Percentiles rank a stretch among this genome's conserved stretches.
Evolutionary conservation across 257 asterid genomes (phyloP).

Genomic region (Misopates orontium): DNA sequence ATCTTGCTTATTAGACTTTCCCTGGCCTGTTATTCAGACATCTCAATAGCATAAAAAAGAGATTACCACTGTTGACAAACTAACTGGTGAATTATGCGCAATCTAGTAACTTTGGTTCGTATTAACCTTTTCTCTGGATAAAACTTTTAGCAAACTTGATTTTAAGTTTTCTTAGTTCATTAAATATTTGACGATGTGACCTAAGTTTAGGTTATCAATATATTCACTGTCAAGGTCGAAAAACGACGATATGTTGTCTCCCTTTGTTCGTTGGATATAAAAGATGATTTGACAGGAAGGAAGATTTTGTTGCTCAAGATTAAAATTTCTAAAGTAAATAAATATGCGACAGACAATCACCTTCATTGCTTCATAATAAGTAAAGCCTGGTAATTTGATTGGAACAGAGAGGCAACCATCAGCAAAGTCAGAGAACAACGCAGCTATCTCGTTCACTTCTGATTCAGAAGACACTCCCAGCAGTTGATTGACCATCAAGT

Average conservation of each 20-base stretch:
- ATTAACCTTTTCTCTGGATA: too few relatives aligned
- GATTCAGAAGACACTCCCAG: slow-evolving; percentile 76
- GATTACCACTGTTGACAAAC: neutral
- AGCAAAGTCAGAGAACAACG: slow-evolving; percentile 76
- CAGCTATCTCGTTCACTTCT: slow-evolving; percentile 79
- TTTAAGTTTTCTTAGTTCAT: neutral
- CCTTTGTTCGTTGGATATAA: too few relatives aligned
- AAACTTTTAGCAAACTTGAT: neutral
- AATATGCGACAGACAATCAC: slow-evolving; percentile 30
- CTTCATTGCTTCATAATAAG: slow-evolving; percentile 93
- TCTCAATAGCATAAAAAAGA: neutral
- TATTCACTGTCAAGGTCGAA: too few relatives aligned
- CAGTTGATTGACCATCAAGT: slow-evolving; percentile 91
- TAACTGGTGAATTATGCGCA: neutral
- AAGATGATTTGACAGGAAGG: too few relatives aligned
- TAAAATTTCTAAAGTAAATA: neutral
- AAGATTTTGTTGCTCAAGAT: too few relatives aligned
- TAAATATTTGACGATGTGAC: too few relatives aligned
- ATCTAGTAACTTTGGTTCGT: too few relatives aligned
- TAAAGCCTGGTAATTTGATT: slow-evolving; percentile 74
- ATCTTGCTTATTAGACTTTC: slow-evolving; percentile 70
- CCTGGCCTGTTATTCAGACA: slow-evolving; percentile 56
- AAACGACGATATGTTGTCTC: too few relatives aligned
- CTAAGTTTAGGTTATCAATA: too few relatives aligned
- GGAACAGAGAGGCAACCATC: slow-evolving; percentile 95